Base-by-base conservation (phyloP, 2,329 filamentous ascomycete species). In the Fusarium secorum region DNA sequence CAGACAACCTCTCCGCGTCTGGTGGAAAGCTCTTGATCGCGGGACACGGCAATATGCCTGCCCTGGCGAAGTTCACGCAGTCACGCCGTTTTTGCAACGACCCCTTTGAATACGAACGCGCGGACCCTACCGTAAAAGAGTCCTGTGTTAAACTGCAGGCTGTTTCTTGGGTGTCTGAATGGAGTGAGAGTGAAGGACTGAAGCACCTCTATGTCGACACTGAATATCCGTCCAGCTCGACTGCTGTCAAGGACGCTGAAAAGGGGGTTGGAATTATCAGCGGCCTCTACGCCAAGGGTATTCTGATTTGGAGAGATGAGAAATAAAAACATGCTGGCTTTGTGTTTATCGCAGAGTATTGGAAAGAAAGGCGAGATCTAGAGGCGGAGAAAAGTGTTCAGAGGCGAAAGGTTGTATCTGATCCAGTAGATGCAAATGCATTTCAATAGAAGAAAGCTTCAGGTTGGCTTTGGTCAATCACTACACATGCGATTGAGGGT, bases 1-100 rank as follows among this genome's bases (percentile, higher is more conserved):
- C 82, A 0, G 83, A 85, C 63, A 85, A 85, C 45, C 74, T 85
- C 15, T 79, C 79, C 1, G 51, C 77, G 6, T 74, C 54, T 26
- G 71, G 36, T 39, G 69, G 72, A 49, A 76, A 74, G n/a, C 77
- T 85, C 22, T 64, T 83, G 14, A 78, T 82, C 22, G 79, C 83
- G 0, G 83, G 83, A 0, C 83, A 85, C 33, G 79, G 81, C 3
- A 77, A 83, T 48, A 53, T 78, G 3, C 77, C 78, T 0, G 75
- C 76, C 4, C 68, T 83, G 15, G 64, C 41, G 4, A 77, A 76
- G 42, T 83, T 79, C 46, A 68, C 78, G 2, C 33, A 66, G 8
- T 75, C 77, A 11, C 78, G 82, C 0, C 74, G 78, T 33, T 60
- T 80, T 5, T 84, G 83, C 74, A 76, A 79, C 39, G 78, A 81